Evolutionary conservation across 2,329 filamentous ascomycete genomes (phyloP), one percentile per base, ranked within the genome.

Genomic region (Ceratocystiopsis brevicomis): DNA sequence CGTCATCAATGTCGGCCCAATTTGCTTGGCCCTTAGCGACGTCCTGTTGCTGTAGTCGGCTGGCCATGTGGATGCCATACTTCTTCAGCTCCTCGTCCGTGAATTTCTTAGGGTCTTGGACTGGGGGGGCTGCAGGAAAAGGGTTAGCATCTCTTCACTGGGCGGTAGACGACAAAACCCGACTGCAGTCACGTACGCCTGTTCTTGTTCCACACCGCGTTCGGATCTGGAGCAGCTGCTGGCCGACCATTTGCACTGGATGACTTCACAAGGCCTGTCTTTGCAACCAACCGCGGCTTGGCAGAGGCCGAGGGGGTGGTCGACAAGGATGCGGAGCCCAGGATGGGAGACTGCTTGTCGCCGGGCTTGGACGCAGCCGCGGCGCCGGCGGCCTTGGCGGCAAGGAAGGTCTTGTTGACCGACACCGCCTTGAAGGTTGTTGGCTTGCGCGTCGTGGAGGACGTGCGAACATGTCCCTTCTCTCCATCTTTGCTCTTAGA

Each of bases 1-100:
- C 83, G 45, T 90, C 84, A 48, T 90, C 84, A 47, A 88, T 87
- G 54, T 92, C 84, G 19, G 83, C 84, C 84, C 84, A 92, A 57
- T 87, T 88, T 32, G 78, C 76, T 53, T 86, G 80, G 46, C 81
- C 81, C 32, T 49, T 48, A 16, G 42, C 45, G 43, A 67, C 60
- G 55, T 86, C 81, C 50, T 88, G 81, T 41, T 80, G 71, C 50
- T 84, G 78, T 45, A 90, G 64, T 52, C 84, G 77, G 52, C 72
- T 84, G 45, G 83, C 81, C 61, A 92, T 72, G 56, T 90, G 84
- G 53, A 90, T 90, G 32, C 84, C 83, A 59, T 83, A 86, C 56
- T 85, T 82, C 57, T 85, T 81, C 54, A 92, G 67, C 56, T 92
- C 84, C 57, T 92, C 84, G 53, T 92, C 84, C 4, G 84, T 88